Evolutionary conservation across 2,329 filamentous ascomycete species (phyloP), one percentile per base, ranked within the genome.

Genomic region (Alternaria longipes): DNA sequence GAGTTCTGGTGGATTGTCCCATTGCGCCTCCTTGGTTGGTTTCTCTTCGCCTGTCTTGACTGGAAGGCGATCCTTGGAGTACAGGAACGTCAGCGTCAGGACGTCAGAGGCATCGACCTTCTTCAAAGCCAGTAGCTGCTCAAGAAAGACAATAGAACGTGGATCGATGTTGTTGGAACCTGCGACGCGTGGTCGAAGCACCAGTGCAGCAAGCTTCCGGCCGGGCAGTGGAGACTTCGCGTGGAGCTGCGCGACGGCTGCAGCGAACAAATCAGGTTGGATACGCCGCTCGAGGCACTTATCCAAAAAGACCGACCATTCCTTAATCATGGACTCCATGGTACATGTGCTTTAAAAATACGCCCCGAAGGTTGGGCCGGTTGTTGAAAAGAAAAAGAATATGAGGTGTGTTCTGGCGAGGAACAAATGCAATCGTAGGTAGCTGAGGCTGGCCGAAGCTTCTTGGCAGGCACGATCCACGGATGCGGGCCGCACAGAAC

Each of bases 101-200:
- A 78, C 69, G 42, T 80, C 77, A 14, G 77, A 72, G 8, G 76
- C 73, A 53, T 79, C 73, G 16, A 80, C 54, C 58, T 70, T 73
- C 47, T 72, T 75, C 44, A 71, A 41, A 8, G 73, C 69, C 36
- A 80, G 63, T 30, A 79, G 61, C 30, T 72, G 70, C 63, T 80
- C 78, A 28, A 75, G 60, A 57, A 78, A 79, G 54, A 75, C 57
- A 53, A 77, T 54, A 20, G 77, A 66, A 9, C 76, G 71, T 16
- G 77, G 76, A 63, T 81, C 79, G 38, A 78, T 60, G 32, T 60
- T 75, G 57, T 24, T 71, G 11, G 67, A 57, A 18, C 62, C 54
- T n/a, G 73, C 56, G 54, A 63, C 63, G 38, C 73, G 74, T 14
- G 77, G 78, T 36, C 66, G 73, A 12, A 81, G 62, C 6, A 80